These are phyloP conservation scores for Cylindrotheca fusiformis DNA, from an alignment of 108 stramenopile species.

Conservation along the genomic window DNA sequence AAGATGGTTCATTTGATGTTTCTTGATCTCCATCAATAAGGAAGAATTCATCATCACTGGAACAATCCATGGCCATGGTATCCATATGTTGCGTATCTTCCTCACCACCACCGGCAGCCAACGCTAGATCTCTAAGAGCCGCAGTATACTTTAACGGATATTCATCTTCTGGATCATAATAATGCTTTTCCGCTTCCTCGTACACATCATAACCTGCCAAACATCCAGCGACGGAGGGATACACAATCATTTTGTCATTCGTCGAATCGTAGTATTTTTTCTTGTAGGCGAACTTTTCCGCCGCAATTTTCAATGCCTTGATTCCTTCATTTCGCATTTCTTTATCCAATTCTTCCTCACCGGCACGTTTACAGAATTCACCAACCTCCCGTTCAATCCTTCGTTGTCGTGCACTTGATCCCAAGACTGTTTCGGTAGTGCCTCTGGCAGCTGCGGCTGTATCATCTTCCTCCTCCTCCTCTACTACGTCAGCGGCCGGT, in stretches of 20 bases:
- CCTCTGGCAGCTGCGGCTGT: not conserved
- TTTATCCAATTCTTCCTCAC: conserved; percentile 22
- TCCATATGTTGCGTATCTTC: conserved; percentile 4
- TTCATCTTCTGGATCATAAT: conserved; percentile 9
- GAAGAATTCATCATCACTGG: not conserved
- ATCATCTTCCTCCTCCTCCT: too few species aligned
- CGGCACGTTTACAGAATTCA: conserved; percentile 13
- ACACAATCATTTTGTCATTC: conserved; percentile 10
- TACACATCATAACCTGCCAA: conserved; percentile 9
- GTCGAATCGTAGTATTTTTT: conserved; percentile 22
- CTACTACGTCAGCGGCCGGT: too few species aligned
- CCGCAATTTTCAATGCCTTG: conserved; percentile 6
- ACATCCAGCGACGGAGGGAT: conserved; percentile 13
- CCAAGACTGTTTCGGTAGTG: not conserved
- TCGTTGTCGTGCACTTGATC: not conserved
- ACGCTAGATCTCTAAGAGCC: conserved; percentile 16
- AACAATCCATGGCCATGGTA: not conserved
- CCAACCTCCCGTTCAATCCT: conserved; percentile 7
- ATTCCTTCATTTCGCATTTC: conserved; percentile 14
- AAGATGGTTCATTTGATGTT: too few species aligned
- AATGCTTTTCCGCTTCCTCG: conserved; percentile 28
- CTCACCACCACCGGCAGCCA: not conserved
- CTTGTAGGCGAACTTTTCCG: conserved; percentile 16
- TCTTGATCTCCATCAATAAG: too few species aligned
- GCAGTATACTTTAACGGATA: conserved; percentile 16